phyloP scores from a whole-genome alignment of 495 filamentous ascomycete genomes.

The Schizothecium vesticola region DNA sequence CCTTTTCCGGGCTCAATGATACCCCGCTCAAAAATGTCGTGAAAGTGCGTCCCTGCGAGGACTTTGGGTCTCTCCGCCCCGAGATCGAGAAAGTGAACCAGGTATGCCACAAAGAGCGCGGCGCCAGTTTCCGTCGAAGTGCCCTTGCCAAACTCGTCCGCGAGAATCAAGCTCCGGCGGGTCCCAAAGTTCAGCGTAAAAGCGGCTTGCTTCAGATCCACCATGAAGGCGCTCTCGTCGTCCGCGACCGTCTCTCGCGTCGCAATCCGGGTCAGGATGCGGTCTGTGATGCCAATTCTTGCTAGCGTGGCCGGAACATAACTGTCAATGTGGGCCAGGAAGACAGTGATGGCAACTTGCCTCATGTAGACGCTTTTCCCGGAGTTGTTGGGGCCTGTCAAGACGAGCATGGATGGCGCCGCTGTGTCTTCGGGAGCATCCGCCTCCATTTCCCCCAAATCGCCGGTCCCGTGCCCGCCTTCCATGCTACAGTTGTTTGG shows the following conservation, averaged over 20 bases:
- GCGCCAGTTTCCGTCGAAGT: conserved; percentile 79
- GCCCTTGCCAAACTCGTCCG: conserved; percentile 97
- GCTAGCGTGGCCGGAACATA: conserved; percentile 81
- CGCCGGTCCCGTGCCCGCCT: conserved; percentile 52
- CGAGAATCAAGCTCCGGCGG: conserved; percentile 68
- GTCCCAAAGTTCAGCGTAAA: conserved; percentile 75
- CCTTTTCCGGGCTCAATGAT: conserved; percentile 55
- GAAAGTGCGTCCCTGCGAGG: conserved; percentile 85
- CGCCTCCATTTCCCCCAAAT: background rate
- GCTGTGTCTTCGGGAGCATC: background rate
- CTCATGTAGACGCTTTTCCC: conserved; percentile 97
- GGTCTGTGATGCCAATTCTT: conserved; percentile 83
- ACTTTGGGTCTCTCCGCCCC: conserved; percentile 69
- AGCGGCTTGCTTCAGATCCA: conserved; percentile 84
- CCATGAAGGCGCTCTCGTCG: conserved; percentile 88
- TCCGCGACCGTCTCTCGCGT: conserved; percentile 81
- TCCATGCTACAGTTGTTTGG: conserved; percentile 69
- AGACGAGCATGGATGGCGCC: conserved; percentile 66
- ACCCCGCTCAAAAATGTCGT: conserved; percentile 80
- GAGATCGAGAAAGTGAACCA: conserved; percentile 64
- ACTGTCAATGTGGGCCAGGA: conserved; percentile 87
- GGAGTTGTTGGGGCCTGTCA: conserved; percentile 94
- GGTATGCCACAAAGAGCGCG: conserved; percentile 76
- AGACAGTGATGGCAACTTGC: conserved; percentile 90
- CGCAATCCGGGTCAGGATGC: conserved; percentile 82